Conservation (phyloP, 345 rosid genomes). For the Erucastrum elatum region DNA sequence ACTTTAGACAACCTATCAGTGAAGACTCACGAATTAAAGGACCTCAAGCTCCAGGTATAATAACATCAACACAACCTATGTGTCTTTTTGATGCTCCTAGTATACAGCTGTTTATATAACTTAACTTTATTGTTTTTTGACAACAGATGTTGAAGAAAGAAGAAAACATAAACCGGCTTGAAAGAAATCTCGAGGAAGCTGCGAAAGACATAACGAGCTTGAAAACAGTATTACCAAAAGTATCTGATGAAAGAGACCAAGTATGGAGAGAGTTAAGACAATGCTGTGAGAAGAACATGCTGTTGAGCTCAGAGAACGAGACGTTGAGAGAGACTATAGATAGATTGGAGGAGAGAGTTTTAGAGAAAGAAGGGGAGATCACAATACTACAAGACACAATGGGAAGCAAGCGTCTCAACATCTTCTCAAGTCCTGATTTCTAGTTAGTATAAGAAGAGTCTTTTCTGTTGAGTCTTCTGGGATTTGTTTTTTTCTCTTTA, state of each 20-base stretch:
- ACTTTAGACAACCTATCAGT: slow-evolving; percentile 70
- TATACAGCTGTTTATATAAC: background rate
- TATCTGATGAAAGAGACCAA: slow-evolving; percentile 74
- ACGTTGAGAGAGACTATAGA: slow-evolving; percentile 67
- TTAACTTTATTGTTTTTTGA: background rate
- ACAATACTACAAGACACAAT: slow-evolving; percentile 79
- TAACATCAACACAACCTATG: background rate
- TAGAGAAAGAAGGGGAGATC: slow-evolving; percentile 89
- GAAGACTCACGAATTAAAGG: slow-evolving; percentile 64
- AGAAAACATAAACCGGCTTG: slow-evolving; percentile 53
- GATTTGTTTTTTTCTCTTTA: background rate
- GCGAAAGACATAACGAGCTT: slow-evolving; percentile 52
- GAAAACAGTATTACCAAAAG: slow-evolving; percentile 63
- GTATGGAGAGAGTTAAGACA: slow-evolving; percentile 84
- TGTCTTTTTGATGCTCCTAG: background rate
- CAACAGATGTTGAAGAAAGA: slow-evolving; percentile 79
- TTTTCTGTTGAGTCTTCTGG: slow-evolving; percentile 9
- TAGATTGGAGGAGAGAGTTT: slow-evolving; percentile 70
- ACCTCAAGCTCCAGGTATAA: slow-evolving; percentile 80
- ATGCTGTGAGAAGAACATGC: slow-evolving; percentile 82
- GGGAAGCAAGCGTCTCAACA: slow-evolving; percentile 52
- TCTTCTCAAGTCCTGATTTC: slow-evolving; percentile 61
- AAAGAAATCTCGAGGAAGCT: slow-evolving; percentile 61
- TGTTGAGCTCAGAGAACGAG: slow-evolving; percentile 68
- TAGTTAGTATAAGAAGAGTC: slow-evolving; percentile 27